Evolutionary conservation across 768 basidiomycete genomes (phyloP).

Genomic region (Suillus tomentosus): DNA sequence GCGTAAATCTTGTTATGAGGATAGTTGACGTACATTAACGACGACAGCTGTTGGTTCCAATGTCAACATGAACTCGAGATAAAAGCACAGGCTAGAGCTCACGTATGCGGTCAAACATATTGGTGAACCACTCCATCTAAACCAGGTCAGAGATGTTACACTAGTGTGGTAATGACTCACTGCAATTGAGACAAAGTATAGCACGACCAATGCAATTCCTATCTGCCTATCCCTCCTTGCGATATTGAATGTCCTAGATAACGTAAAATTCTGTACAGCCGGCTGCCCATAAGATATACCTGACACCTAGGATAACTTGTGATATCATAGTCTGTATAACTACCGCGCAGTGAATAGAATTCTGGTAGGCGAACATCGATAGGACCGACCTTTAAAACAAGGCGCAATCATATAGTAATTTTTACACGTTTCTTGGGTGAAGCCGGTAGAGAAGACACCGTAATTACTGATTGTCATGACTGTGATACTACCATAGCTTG

Average conservation of each 20-base stretch:
- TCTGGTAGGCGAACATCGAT: background rate
- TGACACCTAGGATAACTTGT: conserved; percentile 62
- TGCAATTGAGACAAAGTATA: conserved; percentile 43
- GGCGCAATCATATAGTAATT: conserved; percentile 55
- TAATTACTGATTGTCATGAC: conserved; percentile 54
- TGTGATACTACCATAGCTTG: conserved; percentile 44
- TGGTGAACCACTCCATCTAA: conserved; percentile 62
- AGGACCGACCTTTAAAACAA: conserved; percentile 57
- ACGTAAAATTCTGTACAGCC: background rate
- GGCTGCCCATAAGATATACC: conserved; percentile 36
- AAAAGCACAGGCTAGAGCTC: conserved; percentile 28
- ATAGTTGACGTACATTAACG: conserved; percentile 22
- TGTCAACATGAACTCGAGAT: conserved; percentile 15
- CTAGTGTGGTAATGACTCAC: conserved; percentile 36
- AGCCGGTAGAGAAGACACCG: conserved; percentile 57
- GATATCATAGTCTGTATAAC: conserved; percentile 67
- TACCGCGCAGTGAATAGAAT: conserved; percentile 28
- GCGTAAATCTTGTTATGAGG: background rate
- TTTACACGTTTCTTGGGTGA: conserved; percentile 48
- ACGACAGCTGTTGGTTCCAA: conserved; percentile 19
- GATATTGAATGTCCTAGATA: conserved; percentile 58
- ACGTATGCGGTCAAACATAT: conserved; percentile 52
- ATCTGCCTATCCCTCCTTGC: conserved; percentile 47
- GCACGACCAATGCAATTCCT: conserved; percentile 38
- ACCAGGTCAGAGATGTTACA: background rate